Evolutionary conservation across 2,329 filamentous ascomycete genomes (phyloP).

Genomic region (Aspergillus sp.): DNA sequence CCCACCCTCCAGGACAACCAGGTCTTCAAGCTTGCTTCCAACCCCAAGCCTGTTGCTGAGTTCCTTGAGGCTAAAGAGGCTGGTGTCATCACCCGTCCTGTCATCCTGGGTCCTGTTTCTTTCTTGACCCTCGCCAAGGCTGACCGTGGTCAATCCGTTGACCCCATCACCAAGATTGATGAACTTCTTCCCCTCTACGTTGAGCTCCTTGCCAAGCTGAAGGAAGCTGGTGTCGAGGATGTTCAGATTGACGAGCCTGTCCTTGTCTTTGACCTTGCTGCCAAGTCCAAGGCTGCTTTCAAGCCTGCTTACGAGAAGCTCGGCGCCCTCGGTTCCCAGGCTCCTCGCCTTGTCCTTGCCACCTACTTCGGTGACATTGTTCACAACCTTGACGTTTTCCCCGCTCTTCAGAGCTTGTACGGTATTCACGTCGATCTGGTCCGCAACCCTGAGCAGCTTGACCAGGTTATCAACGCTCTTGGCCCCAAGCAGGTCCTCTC

Average conservation of each 20-base stretch:
- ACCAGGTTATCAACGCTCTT: slow-evolving; percentile 77
- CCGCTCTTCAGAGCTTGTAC: slow-evolving; percentile 70
- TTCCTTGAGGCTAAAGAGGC: slow-evolving; percentile 98
- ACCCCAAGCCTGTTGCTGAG: slow-evolving; percentile 91
- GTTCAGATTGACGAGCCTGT: slow-evolving; percentile 99
- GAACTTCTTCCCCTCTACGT: slow-evolving; percentile 94
- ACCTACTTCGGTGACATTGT: slow-evolving; percentile 99
- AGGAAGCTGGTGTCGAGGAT: slow-evolving; percentile 91
- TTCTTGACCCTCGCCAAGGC: slow-evolving; percentile 98
- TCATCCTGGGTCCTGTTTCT: slow-evolving; percentile 92
- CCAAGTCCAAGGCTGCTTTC: slow-evolving; percentile 93
- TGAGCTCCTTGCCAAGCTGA: slow-evolving; percentile 88
- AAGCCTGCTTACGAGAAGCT: slow-evolving; percentile 96
- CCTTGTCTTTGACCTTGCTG: slow-evolving; percentile 88
- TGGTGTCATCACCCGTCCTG: slow-evolving; percentile 87
- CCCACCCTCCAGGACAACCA: slow-evolving; percentile 96
- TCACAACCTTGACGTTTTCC: slow-evolving; percentile 93
- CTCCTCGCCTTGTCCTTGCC: slow-evolving; percentile 84
- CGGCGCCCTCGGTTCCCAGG: slow-evolving; percentile 66
- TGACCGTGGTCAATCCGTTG: slow-evolving; percentile 88
- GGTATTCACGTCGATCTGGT: slow-evolving; percentile 94
- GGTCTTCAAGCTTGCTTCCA: slow-evolving; percentile 82
- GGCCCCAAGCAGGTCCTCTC: slow-evolving; percentile 89
- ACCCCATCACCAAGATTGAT: slow-evolving; percentile 90
- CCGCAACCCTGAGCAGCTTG: slow-evolving; percentile 96